phyloP scores from a whole-genome alignment of 176 grass and related monocot species.

The Pharus latifolius region DNA sequence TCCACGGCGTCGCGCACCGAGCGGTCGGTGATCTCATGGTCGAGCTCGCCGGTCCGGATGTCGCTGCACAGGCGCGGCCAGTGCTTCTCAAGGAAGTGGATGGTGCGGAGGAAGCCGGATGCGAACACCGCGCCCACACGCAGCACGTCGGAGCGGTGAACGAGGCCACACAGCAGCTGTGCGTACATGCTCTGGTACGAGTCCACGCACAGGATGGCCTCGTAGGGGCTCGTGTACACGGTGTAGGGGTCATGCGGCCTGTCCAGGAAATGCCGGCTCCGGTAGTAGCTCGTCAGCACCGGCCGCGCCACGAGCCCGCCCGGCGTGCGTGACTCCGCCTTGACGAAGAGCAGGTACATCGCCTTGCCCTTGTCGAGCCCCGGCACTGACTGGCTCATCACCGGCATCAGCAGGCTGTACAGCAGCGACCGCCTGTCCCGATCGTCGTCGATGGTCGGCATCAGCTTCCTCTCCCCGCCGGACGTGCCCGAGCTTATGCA shows the following conservation, averaged over 20 bases:
- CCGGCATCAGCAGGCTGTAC: conserved; percentile 84
- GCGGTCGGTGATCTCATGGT: conserved; percentile 62
- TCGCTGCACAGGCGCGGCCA: conserved; percentile 71
- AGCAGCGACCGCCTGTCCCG: conserved; percentile 61
- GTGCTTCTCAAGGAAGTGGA: conserved; percentile 87
- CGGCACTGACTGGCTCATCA: conserved; percentile 72
- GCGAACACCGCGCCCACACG: conserved; percentile 88
- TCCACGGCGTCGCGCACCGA: conserved; percentile 53
- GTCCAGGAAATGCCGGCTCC: conserved; percentile 76
- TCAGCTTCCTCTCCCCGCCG: conserved; percentile 89
- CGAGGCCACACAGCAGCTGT: conserved; percentile 81
- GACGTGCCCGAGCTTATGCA: conserved; percentile 77
- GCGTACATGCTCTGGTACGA: conserved; percentile 98
- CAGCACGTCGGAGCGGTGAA: conserved; percentile 74
- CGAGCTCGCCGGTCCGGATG: conserved; percentile 59
- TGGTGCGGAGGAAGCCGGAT: conserved; percentile 84
- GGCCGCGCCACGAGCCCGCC: conserved; percentile 73
- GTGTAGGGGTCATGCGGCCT: conserved; percentile 79
- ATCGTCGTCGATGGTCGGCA: conserved; percentile 90
- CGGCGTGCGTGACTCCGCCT: conserved; percentile 74
- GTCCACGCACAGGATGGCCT: conserved; percentile 74
- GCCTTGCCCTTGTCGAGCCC: conserved; percentile 82
- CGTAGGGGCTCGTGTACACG: conserved; percentile 73
- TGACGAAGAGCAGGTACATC: conserved; percentile 93
- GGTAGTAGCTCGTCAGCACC: conserved; percentile 89